Base-by-base conservation (phyloP, 495 filamentous ascomycete species). In the Ramalina intermedia region DNA sequence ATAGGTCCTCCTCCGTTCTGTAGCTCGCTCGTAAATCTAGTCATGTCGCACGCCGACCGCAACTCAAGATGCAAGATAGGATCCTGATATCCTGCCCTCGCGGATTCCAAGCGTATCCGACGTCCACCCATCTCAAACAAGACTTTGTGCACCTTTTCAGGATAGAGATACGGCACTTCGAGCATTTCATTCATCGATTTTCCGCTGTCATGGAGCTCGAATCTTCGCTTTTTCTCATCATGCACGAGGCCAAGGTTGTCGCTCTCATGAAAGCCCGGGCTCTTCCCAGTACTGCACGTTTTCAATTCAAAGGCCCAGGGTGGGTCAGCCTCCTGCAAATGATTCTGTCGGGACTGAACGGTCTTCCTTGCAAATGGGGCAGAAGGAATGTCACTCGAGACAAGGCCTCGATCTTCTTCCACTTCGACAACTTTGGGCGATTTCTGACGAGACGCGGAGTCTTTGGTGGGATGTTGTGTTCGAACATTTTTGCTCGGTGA, bases 51-150 rank as follows among this genome's bases (percentile, higher is more conserved):
- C 29, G 7, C 29, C 12, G 29, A 33, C 8, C 29, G 47, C 38
- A 72, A 56, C 41, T 73, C 64, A 20, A 74, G 55, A 37, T 73
- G 67, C 6, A 72, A 27, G 13, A 42, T 44, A 6, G 55, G 53
- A 43, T 54, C 55, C 5, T 50, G 26, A 11, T 27, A 48, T 8
- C 55, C 53, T 16, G 43, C 49, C 29, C 60, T 63, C 2, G 60
- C 61, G 17, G 67, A 55, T 18, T 55, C 41, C 9, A 74, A 55
- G 4, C 63, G 61, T 26, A 69, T 37, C 53, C 69, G 71, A 0
- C 47, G 48, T 37, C 68, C 67, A 0, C 8, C 13, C 1, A 42
- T 20, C 29, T 33, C 66, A 67, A n/a, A 55, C 12, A 2, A 47
- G 0, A 37, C 59, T 43, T 26, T 50, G 47, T 5, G 26, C 42